Base-by-base conservation (phyloP, 768 basidiomycete genomes). In the Mycena metata region DNA sequence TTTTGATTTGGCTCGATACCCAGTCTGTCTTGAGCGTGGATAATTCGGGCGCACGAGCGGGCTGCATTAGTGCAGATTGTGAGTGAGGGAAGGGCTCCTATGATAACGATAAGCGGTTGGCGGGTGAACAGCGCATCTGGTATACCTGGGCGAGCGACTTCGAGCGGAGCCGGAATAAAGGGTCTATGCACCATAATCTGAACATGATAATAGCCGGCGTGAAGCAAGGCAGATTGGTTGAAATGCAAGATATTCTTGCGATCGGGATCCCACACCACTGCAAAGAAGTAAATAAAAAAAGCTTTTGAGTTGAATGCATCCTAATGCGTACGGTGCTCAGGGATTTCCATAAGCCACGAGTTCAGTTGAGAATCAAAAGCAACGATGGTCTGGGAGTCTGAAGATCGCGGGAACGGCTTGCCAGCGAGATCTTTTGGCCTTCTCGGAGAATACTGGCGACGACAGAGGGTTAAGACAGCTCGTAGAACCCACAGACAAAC, bases 51-150 rank as follows among this genome's bases (percentile, higher is more conserved):
- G 67, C 88, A 90, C 2, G 91, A 92, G 11, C 93, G 84, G 1
- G 95, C 92, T 0, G 95, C 90, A 68, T 95, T 96, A 9, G 91
- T 90, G 76, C 94, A 95, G 58, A 96, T 95, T 0, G 93, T 91
- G 24, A 96, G 82, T 0, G 93, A 75, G 80, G 91, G 90, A 52
- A 91, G 84, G 0, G 79, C 75, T 12, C 62, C 67, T 68, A n/a
- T 55, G 30, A 17, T n/a, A 50, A n/a, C 47, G 30, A 17, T n/a
- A 50, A 7, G 17, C 23, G 5, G 33, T 62, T n/a, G 19, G 13
- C n/a, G 36, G 43, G 19, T 47, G 17, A 52, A 3, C 15, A 35
- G 23, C 15, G 43, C 35, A 10, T n/a, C 16, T n/a, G 2, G 26
- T 26, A 17, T 57, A 11, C 78, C 72, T 9, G 79, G 77, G 8